Evolutionary conservation across 805 yeast species (phyloP).

Genomic region (Sporopachydermia lactativora): DNA sequence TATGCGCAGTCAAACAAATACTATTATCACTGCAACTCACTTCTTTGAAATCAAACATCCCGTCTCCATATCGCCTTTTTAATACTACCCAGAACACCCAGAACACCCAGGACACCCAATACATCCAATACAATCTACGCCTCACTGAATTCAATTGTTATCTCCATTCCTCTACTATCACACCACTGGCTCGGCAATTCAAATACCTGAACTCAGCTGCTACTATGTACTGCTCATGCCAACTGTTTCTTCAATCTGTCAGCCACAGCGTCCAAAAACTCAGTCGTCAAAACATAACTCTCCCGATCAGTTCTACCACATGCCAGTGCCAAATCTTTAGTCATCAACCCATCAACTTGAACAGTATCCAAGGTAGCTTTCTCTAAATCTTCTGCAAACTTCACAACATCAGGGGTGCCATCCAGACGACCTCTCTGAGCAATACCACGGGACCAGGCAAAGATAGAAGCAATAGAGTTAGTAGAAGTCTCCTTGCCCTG

Average conservation of each 20-base stretch:
- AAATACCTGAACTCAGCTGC: not conserved
- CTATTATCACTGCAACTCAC: too few species aligned
- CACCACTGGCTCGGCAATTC: slow-evolving; percentile 1
- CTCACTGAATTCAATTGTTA: too few species aligned
- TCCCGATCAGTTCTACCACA: slow-evolving; percentile 46
- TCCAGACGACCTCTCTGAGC: slow-evolving; percentile 73
- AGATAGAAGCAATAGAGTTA: slow-evolving; percentile 73
- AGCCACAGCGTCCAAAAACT: slow-evolving; percentile 68
- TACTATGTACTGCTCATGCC: not conserved
- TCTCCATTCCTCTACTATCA: too few species aligned
- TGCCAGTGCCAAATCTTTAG: slow-evolving; percentile 70
- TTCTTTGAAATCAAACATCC: too few species aligned
- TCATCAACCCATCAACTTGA: slow-evolving; percentile 62
- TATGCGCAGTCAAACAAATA: too few species aligned
- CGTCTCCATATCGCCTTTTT: too few species aligned
- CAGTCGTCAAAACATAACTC: slow-evolving; percentile 58
- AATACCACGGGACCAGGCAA: slow-evolving; percentile 79
- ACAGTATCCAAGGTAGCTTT: slow-evolving; percentile 60
- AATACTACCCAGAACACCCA: not conserved
- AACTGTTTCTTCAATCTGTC: slow-evolving; percentile 25
- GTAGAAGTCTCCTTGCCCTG: slow-evolving; percentile 75
- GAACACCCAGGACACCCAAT: not conserved
- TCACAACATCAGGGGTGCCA: slow-evolving; percentile 52
- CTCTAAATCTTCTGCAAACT: slow-evolving; percentile 54
- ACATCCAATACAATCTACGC: not conserved